Evolutionary conservation across 208 protist genomes (phyloP).

Genomic region (Leishmania arabica): DNA sequence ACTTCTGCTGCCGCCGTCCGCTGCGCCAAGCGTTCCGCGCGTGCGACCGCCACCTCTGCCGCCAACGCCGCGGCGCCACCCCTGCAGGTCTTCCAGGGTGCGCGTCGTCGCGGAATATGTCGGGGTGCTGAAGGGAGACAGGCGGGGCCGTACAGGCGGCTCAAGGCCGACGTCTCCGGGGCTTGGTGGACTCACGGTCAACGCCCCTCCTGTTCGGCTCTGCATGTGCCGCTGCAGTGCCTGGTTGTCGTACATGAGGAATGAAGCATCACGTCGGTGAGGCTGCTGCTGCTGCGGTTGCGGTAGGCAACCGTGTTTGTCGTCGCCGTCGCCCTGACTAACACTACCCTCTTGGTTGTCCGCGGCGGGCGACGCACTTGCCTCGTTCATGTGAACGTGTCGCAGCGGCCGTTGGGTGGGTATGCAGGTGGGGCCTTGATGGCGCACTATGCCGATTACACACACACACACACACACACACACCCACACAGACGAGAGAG

Average conservation of each 20-base stretch:
- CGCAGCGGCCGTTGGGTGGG: background rate
- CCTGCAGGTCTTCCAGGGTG: background rate
- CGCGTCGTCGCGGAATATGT: background rate
- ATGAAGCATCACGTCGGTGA: background rate
- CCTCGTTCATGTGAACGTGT: constrained; percentile 7
- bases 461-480: background rate
- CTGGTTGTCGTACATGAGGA: background rate
- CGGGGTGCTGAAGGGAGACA: background rate
- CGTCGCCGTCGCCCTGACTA: background rate
- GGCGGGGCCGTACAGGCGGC: background rate
- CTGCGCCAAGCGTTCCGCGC: background rate
- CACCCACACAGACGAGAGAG: no score
- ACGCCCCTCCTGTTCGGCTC: background rate
- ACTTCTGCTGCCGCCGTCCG: no score
- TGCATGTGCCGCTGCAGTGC: background rate
- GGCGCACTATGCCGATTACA: background rate
- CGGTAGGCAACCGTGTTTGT: background rate
- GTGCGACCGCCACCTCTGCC: background rate
- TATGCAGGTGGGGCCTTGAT: background rate
- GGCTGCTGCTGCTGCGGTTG: background rate
- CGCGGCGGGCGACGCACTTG: background rate
- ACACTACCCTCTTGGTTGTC: background rate
- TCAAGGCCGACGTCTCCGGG: constrained; percentile 24
- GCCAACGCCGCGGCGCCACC: background rate
- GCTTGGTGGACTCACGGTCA: constrained; percentile 20